Evolutionary conservation across 306 rosid species (phyloP).

Genomic region (Medicago lupulina): DNA sequence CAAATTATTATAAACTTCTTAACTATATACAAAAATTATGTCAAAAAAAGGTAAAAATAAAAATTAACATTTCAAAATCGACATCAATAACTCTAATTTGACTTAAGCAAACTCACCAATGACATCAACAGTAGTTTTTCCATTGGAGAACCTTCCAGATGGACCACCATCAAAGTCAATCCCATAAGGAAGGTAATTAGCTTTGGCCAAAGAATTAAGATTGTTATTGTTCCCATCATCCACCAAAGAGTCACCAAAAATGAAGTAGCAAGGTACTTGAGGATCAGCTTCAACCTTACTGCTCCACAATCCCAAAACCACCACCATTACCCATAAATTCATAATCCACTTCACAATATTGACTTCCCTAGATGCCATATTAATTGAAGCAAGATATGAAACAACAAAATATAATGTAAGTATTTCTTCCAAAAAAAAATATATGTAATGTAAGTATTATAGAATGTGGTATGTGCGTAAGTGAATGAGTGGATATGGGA

Average conservation of each 20-base stretch:
- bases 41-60: too few species aligned
- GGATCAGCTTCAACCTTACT: slow-evolving; percentile 47
- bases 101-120: slow-evolving; percentile 54
- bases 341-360: background rate
- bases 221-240: slow-evolving; percentile 90
- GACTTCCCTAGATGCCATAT: slow-evolving; percentile 2
- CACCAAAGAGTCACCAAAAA: slow-evolving; percentile 91
- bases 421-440: background rate
- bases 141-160: slow-evolving; percentile 89
- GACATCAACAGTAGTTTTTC: slow-evolving; percentile 81
- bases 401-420: background rate
- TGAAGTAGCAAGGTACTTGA: slow-evolving; percentile 87
- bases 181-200: slow-evolving; percentile 84
- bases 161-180: slow-evolving; percentile 77
- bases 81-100: background rate
- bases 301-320: slow-evolving; percentile 48
- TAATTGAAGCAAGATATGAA: slow-evolving; percentile 17
- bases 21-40: background rate
- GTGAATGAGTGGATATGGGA: slow-evolving; percentile 39
- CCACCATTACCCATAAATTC: slow-evolving; percentile 27
- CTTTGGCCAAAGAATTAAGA: slow-evolving; percentile 82
- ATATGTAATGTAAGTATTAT: background rate
- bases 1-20: background rate
- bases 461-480: background rate
- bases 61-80: too few species aligned